These are phyloP conservation scores for Daldinia grandis DNA, from an alignment of 495 filamentous ascomycete genomes.

Conservation along the genomic window DNA sequence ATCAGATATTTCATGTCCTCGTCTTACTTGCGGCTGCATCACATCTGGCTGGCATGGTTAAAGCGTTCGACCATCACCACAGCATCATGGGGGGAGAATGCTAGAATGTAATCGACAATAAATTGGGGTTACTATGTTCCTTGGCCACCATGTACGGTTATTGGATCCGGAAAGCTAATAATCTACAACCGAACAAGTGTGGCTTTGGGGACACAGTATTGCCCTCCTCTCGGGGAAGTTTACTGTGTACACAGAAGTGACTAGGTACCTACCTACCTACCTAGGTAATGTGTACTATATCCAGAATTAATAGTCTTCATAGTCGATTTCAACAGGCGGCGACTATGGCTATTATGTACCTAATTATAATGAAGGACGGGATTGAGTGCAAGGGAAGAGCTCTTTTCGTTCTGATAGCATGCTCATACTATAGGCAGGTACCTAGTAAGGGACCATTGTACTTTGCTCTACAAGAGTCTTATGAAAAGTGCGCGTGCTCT, in stretches of 20 bases:
- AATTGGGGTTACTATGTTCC: not conserved
- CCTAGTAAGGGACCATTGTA: not conserved
- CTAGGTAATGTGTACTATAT: not conserved
- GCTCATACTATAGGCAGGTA: not conserved
- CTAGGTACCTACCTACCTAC: not conserved
- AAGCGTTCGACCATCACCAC: conserved; percentile 60
- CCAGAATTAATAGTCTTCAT: not conserved
- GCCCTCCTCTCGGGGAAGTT: not conserved
- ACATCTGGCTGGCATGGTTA: conserved; percentile 69
- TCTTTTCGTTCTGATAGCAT: not conserved
- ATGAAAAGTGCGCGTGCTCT: not conserved
- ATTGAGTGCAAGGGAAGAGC: not conserved
- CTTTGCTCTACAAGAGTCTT: not conserved
- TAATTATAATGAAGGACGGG: not conserved
- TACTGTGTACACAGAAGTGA: not conserved
- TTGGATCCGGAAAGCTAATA: not conserved
- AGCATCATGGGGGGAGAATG: conserved; percentile 50
- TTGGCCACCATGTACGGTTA: not conserved
- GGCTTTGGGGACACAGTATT: not conserved
- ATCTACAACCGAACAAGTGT: not conserved
- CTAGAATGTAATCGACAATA: conserved; percentile 5
- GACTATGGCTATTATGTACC: not conserved
- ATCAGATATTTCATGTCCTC: conserved; percentile 82
- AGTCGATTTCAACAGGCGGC: not conserved
- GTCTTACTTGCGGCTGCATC: conserved; percentile 71